These are phyloP conservation scores for Penicillium coffeae DNA, from an alignment of 495 filamentous ascomycete species.

Conservation along the genomic window DNA sequence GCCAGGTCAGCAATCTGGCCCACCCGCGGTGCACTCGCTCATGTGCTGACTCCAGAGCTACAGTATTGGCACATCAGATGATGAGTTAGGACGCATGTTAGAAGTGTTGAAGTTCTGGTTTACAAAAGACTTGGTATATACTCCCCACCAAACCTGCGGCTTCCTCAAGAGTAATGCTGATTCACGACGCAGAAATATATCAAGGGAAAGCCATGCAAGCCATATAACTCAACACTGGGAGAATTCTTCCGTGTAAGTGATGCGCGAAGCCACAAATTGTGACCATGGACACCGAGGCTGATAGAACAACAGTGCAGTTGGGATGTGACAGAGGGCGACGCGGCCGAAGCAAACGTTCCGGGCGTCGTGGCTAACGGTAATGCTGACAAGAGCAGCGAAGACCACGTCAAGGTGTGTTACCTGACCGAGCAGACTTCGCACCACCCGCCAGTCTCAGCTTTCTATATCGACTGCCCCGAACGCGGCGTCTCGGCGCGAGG, in stretches of 20 bases:
- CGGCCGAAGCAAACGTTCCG: conserved; percentile 42
- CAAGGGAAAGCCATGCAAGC: conserved; percentile 97
- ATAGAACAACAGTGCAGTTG: conserved; percentile 68
- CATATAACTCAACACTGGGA: conserved; percentile 95
- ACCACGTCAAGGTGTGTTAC: conserved; percentile 77
- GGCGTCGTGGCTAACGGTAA: conserved; percentile 33
- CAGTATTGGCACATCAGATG: conserved; percentile 92
- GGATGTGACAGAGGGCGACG: conserved; percentile 71
- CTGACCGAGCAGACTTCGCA: conserved; percentile 98
- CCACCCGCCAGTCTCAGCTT: conserved; percentile 95
- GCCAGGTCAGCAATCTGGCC: conserved; percentile 53
- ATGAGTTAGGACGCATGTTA: conserved; percentile 86
- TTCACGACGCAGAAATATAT: conserved; percentile 71
- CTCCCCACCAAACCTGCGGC: background rate
- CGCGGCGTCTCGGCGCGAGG: conserved; percentile 85
- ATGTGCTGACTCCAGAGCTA: conserved; percentile 35
- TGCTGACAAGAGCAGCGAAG: conserved; percentile 31
- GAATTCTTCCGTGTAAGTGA: conserved; percentile 87
- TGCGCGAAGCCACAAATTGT: background rate
- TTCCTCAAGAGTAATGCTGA: conserved; percentile 14
- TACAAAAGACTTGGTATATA: conserved; percentile 81
- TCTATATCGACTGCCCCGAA: conserved; percentile 88
- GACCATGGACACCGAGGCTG: background rate
- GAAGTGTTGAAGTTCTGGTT: conserved; percentile 96
- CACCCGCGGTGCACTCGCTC: conserved; percentile 12